Evolutionary conservation across 768 basidiomycete species (phyloP), one percentile per base, ranked within the genome.

Genomic region (Xerocomellus dryophilus): DNA sequence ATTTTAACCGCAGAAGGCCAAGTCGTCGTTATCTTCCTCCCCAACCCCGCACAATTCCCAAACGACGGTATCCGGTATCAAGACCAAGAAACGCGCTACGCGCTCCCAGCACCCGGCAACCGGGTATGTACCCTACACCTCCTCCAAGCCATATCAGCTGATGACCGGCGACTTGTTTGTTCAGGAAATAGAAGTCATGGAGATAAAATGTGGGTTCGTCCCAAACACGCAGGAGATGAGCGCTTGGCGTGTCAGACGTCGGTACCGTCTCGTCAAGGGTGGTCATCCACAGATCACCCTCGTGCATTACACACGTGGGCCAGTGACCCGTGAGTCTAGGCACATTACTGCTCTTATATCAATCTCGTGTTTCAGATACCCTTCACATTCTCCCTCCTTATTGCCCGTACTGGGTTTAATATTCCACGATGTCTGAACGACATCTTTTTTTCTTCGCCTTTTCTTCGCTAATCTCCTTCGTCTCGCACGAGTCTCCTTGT

Each of bases 11-110:
- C 50, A 88, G 89, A 89, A 62, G 87, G 86, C 0, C 78, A 84
- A 61, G 71, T 85, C 29, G 74, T 78, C 34, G 78, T 92, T n/a
- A 69, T 92, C 42, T 90, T 80, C 70, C 71, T 90, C 42, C 80
- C 81, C 9, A 76, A 73, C 14, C 80, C 80, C 53, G 62, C 76
- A 23, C 76, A 80, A 3, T 87, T 88, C 65, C 89, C 88, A 20
- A 79, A 75, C 53, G 90, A 93, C 61, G 90, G 90, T 18, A 76
- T 93, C 51, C 82, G 87, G 39, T 93, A 79, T 66, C 82, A 85
- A 59, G 90, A 91, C 53, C 71, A 81, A 49, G 90, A 93, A 64
- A 78, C 79, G 40, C 81, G 82, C 60, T 83, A 76, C 63, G 69
- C 71, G 35, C 36, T 69, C n/a, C 47, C 51, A 20, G 76, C 86